Conservation (phyloP, 1,139 yeast genomes). For the Candida anutae region DNA sequence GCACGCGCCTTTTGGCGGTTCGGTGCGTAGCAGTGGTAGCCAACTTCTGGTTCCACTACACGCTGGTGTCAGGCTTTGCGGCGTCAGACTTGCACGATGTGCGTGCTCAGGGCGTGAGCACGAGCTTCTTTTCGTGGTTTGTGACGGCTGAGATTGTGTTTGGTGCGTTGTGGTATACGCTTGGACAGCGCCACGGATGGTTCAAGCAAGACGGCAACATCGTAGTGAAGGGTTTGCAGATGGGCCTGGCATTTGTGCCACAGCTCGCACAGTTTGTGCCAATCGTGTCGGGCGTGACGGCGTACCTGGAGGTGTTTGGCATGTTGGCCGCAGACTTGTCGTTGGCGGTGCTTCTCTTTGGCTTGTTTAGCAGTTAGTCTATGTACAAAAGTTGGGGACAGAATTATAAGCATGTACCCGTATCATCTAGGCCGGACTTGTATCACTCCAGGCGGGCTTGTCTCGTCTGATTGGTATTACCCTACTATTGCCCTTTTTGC, state of each 20-base stretch:
- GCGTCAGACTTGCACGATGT: conserved; percentile 16
- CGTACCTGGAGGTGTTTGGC: conserved; percentile 31
- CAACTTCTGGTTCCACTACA: conserved; percentile 31
- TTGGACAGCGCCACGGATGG: conserved; percentile 19
- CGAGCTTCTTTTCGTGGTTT: conserved; percentile 22
- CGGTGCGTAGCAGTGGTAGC: conserved; percentile 19
- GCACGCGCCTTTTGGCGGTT: conserved; percentile 23
- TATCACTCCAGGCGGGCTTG: no score
- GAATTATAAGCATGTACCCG: no score
- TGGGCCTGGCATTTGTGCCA: conserved; percentile 33
- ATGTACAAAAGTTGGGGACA: conserved; percentile 2
- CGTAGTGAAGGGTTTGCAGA: conserved; percentile 22
- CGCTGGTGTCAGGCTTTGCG: conserved; percentile 13
- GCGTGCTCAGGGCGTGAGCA: conserved; percentile 3
- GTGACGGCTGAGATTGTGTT: conserved; percentile 27
- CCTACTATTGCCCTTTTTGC: no score
- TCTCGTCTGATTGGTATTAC: no score
- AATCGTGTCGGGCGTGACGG: conserved; percentile 20
- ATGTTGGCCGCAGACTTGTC: conserved; percentile 33
- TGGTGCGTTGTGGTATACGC: conserved; percentile 26
- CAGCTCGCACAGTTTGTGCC: conserved; percentile 23
- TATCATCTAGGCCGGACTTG: no score
- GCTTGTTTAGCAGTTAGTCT: conserved; percentile 19
- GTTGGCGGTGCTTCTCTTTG: conserved; percentile 33
- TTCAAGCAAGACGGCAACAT: conserved; percentile 20